These are phyloP conservation scores for Bocquillonia castaneifolia DNA, from an alignment of 441 rosid species.

Conservation along the genomic window DNA sequence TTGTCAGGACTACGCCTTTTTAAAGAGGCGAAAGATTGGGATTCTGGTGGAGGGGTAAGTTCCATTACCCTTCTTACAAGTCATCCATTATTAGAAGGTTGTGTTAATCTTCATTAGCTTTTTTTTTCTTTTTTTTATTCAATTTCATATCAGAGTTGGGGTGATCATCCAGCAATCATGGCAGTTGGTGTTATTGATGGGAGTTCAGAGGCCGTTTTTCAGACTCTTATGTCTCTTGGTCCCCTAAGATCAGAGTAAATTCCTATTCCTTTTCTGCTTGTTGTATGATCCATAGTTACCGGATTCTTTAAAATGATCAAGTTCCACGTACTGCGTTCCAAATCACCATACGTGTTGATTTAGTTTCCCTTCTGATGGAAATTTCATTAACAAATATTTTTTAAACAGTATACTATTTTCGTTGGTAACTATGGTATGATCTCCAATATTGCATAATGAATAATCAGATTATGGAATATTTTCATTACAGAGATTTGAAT, in stretches of 20 bases:
- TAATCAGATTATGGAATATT: neutral
- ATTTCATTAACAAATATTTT: too few species aligned
- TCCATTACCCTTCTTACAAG: constrained; percentile 11
- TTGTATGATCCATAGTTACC: too few species aligned
- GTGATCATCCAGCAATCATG: constrained; percentile 88
- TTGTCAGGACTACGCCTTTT: constrained; percentile 79
- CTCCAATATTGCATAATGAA: too few species aligned
- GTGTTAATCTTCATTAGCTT: constrained; percentile 11
- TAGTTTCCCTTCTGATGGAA: too few species aligned
- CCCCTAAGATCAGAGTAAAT: constrained; percentile 80
- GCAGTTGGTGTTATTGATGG: constrained; percentile 84
- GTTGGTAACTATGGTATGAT: too few species aligned
- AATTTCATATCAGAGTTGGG: constrained; percentile 61
- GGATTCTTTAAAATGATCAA: too few species aligned
- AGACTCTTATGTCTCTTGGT: constrained; percentile 72
- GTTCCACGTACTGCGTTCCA: too few species aligned
- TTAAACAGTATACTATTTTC: too few species aligned
- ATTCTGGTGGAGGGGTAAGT: constrained; percentile 51
- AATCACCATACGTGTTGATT: too few species aligned
- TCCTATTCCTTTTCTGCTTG: constrained; percentile 3
- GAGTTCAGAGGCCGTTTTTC: constrained; percentile 74
- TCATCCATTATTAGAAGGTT: too few species aligned
- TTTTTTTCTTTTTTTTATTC: neutral
- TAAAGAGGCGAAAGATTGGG: constrained; percentile 82
- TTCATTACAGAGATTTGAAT: constrained; percentile 14